Evolutionary conservation across 768 basidiomycete species (phyloP), one percentile per base, ranked within the genome.

Genomic region (Lentinula lateritia): DNA sequence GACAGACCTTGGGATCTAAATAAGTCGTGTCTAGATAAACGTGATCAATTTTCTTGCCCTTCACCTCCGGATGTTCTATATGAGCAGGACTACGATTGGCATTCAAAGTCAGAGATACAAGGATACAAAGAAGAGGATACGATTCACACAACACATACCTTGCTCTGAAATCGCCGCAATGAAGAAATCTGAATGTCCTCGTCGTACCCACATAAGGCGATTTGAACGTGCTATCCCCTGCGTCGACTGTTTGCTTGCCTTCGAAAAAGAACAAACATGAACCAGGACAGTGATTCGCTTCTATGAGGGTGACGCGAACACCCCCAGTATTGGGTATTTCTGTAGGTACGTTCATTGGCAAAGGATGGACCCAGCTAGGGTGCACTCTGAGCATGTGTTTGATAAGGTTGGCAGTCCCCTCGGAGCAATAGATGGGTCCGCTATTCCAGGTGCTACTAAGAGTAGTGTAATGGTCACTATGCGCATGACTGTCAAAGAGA

Each of bases 221-320:
- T 63, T 82, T 86, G 78, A 86, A 90, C 3, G 76, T 74, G 61
- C 88, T 90, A 70, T 96, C 94, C 0, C 95, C 95, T 0, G 93
- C 92, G 70, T 96, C 80, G 58, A 89, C 76, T 0, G 95, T 98
- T 71, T 98, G 95, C 45, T 74, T 82, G 6, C 97, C 96, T 74
- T 98, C 93, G 67, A 95, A 98, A 38, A 96, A 80, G 74, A 98
- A 98, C 28, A 99, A 77, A 62, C 88, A 93, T 2, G 95, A 97
- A 4, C 97, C 97, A 5, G 97, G 97, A 72, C 96, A 98, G 69
- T 98, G 97, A 71, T 99, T 98, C 9, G 96, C 97, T 68, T 97
- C 93, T n/a, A 99, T 93, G 43, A 95, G 83, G 1, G 94, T 98
- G 5, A 98, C 95, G 41, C 75, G 78, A 39, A 98, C 92, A 2